Base-by-base conservation (phyloP, 345 rosid species). In the Brassica incana region DNA sequence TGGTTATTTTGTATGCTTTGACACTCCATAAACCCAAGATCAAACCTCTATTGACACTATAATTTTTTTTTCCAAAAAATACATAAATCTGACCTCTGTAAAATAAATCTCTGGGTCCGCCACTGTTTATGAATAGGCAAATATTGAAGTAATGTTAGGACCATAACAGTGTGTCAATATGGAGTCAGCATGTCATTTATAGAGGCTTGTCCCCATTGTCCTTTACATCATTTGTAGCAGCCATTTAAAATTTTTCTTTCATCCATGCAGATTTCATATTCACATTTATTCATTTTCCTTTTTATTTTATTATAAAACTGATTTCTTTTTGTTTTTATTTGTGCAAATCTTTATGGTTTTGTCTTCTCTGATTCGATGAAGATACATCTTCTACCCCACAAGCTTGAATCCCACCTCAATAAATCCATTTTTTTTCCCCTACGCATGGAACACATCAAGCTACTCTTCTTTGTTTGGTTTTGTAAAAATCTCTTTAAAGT, bases 161-260 rank as follows among this genome's bases (percentile, higher is more conserved):
- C 82, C 82, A 79, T 79, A 40, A 74, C 75, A 79, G 82, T 74
- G 82, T 68, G 82, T 76, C 60, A 80, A 80, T 80, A 75, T 80
- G 79, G 83, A 43, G 76, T 80, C 83, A 70, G 68, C 76, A 80
- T 38, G 48, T 38, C 78, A 79, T 68, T 79, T 61, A 79, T 23
- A 74, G 75, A 74, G 60, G 12, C 27, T 79, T 74, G 82, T 79
- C 82, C 81, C 82, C 82, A 79, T 79, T 79, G 82, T 79, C 82
- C 82, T 74, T 79, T 62, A 74, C 82, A 79, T 74, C 78, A 61
- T 79, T 74, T 79, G 78, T 9, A 79, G 65, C 14, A 79, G 70
- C 82, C 82, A 61, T 61, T 72, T 72, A 66, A 72, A 68, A 78
- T 60, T 79, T 59, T 73, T 4, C 48, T 67, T 78, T 60, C 60